Evolutionary conservation across 2,329 filamentous ascomycete genomes (phyloP), one percentile per base, ranked within the genome.

Genomic region (Nemania diffusa): DNA sequence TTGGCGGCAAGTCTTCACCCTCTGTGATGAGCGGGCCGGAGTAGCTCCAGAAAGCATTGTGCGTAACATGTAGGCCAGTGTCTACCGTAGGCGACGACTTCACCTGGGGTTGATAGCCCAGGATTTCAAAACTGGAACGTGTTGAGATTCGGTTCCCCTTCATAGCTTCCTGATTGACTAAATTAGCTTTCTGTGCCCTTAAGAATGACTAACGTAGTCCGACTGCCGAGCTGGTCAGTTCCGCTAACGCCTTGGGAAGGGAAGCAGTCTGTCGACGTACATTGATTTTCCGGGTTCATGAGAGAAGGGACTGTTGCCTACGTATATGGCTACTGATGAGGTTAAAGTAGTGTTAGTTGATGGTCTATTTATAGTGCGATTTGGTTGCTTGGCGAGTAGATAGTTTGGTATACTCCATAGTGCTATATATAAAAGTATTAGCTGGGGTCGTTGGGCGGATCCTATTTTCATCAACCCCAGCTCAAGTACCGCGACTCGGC

Each of bases 21-120:
- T 64, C 55, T 46, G 60, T 48, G 62, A 83, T 72, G 6, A 82
- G 73, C 17, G 81, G 81, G 0, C 81, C 81, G 65, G 79, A 81
- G 73, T 83, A 82, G 63, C 80, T 82, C 81, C 81, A 83, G 61
- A 80, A 82, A 8, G 79, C 76, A 15, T 75, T 72, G 24, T 70
- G 73, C 15, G 72, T 76, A 5, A 81, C 73, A 58, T 55, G 67
- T 22, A 75, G 34, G 15, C 56, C 58, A 13, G 48, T 15, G 34
- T 66, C 32, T 24, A 20, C 24, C 5, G 57, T 17, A 27, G 42
- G 3, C 26, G 32, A 15, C 9, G 37, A 40, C 3, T 56, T 34
- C 27, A 26, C 34, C 22, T 60, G 29, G 13, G 53, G 48, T 8
- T 55, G 29, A 58, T 73, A 76, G 20, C 67, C 57, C 27, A 74